phyloP scores from a whole-genome alignment of 1,139 yeast species.

The Yamadazyma buinensis region DNA sequence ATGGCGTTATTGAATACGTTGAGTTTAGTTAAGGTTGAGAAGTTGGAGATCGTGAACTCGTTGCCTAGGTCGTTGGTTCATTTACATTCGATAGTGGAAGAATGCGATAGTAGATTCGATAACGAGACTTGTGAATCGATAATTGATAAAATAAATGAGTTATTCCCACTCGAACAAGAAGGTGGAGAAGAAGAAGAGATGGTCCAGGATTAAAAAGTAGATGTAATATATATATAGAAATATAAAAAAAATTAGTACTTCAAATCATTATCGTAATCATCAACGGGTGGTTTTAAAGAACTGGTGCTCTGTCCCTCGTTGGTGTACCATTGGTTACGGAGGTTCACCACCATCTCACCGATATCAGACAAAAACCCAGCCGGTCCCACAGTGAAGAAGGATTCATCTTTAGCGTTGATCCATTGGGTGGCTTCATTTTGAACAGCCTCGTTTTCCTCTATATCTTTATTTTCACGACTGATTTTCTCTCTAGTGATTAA shows the following conservation, averaged over 20 bases:
- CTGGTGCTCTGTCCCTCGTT: constrained; percentile 11
- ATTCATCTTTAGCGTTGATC: constrained; percentile 48
- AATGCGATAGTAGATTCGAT: constrained; percentile 78
- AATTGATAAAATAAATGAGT: constrained; percentile 43
- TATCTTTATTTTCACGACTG: constrained; percentile 29
- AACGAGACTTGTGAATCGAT: constrained; percentile 60
- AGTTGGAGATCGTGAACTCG: constrained; percentile 75
- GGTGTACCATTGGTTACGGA: constrained; percentile 34
- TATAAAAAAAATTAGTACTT: constrained; percentile 14
- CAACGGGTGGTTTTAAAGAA: too few relatives aligned
- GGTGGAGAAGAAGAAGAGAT: constrained; percentile 28
- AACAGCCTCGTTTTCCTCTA: constrained; percentile 20
- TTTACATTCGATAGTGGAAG: constrained; percentile 78
- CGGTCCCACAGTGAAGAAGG: constrained; percentile 64
- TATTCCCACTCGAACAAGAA: constrained; percentile 44
- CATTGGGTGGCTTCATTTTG: constrained; percentile 31
- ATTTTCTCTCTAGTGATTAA: constrained; percentile 37
- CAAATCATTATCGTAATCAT: constrained; percentile 13
- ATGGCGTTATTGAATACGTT: constrained; percentile 50
- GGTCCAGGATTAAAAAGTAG: neutral
- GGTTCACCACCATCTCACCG: constrained; percentile 45
- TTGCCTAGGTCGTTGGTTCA: constrained; percentile 79
- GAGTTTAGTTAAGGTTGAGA: constrained; percentile 75
- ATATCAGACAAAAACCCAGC: constrained; percentile 66
- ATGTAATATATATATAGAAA: too few relatives aligned